phyloP scores from a whole-genome alignment of 768 basidiomycete species.

The Tulasnella sp. region DNA sequence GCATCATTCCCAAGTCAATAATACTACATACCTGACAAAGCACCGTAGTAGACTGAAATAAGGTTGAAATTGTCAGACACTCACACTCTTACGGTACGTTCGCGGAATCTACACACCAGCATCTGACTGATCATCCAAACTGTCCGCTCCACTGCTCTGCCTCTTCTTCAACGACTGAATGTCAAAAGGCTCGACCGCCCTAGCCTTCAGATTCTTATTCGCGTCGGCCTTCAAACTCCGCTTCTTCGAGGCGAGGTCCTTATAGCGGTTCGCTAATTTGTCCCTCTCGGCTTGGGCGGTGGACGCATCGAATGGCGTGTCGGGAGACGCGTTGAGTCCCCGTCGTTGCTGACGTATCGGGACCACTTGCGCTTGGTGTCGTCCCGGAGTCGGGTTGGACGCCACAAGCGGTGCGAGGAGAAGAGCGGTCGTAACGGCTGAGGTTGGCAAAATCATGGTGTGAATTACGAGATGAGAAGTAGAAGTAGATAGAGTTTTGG shows the following conservation, averaged over 20 bases:
- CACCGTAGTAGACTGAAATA: background rate
- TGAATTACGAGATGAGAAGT: background rate
- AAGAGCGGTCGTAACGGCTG: background rate
- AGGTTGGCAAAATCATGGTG: background rate
- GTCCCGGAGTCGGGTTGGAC: background rate
- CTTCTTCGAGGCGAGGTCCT: background rate
- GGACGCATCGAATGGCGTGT: background rate
- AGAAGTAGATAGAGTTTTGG: too few species aligned
- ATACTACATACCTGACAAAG: background rate
- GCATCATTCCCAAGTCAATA: too few species aligned
- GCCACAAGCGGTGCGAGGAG: background rate
- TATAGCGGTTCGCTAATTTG: background rate
- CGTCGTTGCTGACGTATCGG: background rate
- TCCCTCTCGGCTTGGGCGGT: background rate
- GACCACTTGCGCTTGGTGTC: background rate
- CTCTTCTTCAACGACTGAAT: background rate
- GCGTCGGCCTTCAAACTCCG: background rate
- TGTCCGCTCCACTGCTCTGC: background rate
- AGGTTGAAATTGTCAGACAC: background rate
- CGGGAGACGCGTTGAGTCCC: background rate
- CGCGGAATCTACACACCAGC: background rate
- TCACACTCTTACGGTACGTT: background rate
- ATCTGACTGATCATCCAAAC: background rate
- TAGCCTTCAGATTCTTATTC: background rate
- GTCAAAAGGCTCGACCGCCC: background rate